These are phyloP conservation scores for Chrysoporthe cubensis DNA, from an alignment of 2,329 filamentous ascomycete genomes.

Conservation along the genomic window DNA sequence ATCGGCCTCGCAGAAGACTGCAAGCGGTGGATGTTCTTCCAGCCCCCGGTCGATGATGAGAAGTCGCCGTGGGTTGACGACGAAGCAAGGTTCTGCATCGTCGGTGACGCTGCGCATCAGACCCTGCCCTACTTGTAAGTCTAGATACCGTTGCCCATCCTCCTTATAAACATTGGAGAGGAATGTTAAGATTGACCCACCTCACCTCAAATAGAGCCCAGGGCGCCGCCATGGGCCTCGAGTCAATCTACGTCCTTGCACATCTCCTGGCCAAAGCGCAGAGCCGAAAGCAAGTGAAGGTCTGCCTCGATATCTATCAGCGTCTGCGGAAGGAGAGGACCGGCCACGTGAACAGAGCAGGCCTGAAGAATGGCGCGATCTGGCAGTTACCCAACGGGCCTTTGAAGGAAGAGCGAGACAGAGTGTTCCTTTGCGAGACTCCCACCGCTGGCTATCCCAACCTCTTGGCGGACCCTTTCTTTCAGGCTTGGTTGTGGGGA, in stretches of 20 bases:
- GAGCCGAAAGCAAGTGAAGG: slow-evolving; percentile 17
- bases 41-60: slow-evolving; percentile 29
- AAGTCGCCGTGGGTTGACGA: slow-evolving; percentile 28
- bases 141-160: not conserved
- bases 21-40: slow-evolving; percentile 31
- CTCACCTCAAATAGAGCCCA: slow-evolving; percentile 27
- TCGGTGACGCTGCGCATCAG: slow-evolving; percentile 32
- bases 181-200: not conserved
- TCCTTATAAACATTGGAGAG: no score
- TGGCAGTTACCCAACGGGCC: slow-evolving; percentile 33
- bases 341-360: slow-evolving; percentile 29
- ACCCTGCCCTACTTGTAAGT: slow-evolving; percentile 32
- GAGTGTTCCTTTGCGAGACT: slow-evolving; percentile 27
- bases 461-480: slow-evolving; percentile 32
- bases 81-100: slow-evolving; percentile 30
- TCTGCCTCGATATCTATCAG: slow-evolving; percentile 29
- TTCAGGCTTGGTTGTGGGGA: slow-evolving; percentile 32
- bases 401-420: slow-evolving; percentile 30
- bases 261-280: slow-evolving; percentile 28
- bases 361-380: slow-evolving; percentile 29
- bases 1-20: slow-evolving; percentile 27
- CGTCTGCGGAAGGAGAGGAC: slow-evolving; percentile 31
- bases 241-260: slow-evolving; percentile 31
- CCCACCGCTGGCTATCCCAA: slow-evolving; percentile 32
- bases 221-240: slow-evolving; percentile 31